phyloP scores from a whole-genome alignment of 2,329 filamentous ascomycete genomes.

The Aureobasidium sp. region DNA sequence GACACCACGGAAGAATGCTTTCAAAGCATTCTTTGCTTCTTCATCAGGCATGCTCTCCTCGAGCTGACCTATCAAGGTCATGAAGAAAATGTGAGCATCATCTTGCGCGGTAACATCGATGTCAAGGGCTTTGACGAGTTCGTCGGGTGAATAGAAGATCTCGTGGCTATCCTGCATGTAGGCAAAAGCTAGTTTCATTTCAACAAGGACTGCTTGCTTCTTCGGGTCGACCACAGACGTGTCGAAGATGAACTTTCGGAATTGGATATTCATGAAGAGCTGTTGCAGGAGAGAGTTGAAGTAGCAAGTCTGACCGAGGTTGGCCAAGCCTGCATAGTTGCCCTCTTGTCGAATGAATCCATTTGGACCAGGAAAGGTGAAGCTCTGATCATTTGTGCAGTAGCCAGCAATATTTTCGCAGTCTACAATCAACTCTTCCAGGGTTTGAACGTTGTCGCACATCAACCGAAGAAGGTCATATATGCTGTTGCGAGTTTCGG shows the following conservation, averaged over 20 bases:
- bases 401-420: constrained; percentile 15
- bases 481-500: constrained; percentile 29
- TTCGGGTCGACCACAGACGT: constrained; percentile 47
- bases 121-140: constrained; percentile 65
- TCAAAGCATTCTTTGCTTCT: constrained; percentile 64
- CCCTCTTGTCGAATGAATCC: constrained; percentile 62
- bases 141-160: constrained; percentile 64
- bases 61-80: constrained; percentile 83
- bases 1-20: constrained; percentile 83
- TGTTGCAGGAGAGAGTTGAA: constrained; percentile 92
- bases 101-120: constrained; percentile 90
- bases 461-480: constrained; percentile 31
- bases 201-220: constrained; percentile 59
- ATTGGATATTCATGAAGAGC: constrained; percentile 88
- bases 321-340: constrained; percentile 83
- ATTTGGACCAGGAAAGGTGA: not conserved
- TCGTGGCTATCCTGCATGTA: constrained; percentile 76
- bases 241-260: constrained; percentile 73
- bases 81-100: constrained; percentile 98
- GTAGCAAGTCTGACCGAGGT: constrained; percentile 94
- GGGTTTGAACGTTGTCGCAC: constrained; percentile 24
- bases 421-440: constrained; percentile 16
- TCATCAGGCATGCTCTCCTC: constrained; percentile 67
- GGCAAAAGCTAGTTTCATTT: constrained; percentile 76
- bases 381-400: not conserved